These are phyloP conservation scores for Aspergillus panamensis DNA, from an alignment of 495 filamentous ascomycete genomes.

Conservation along the genomic window DNA sequence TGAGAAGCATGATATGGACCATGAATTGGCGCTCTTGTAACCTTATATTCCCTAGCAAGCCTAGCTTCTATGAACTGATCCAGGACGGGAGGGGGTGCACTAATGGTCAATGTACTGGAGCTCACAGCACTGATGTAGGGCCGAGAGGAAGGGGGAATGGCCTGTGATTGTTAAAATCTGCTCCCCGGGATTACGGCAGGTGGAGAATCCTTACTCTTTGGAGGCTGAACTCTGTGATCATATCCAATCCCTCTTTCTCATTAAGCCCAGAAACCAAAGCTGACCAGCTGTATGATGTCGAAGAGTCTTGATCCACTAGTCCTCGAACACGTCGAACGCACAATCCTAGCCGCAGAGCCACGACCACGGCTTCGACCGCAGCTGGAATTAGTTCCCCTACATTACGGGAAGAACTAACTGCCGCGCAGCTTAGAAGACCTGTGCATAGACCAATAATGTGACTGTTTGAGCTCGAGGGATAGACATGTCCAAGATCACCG, in stretches of 20 bases:
- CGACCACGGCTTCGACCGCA: slow-evolving; percentile 65
- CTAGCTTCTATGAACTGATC: slow-evolving; percentile 53
- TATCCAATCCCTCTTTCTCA: slow-evolving; percentile 25
- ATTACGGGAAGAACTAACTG: slow-evolving; percentile 63
- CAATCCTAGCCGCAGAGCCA: slow-evolving; percentile 69
- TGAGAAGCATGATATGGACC: slow-evolving; percentile 81
- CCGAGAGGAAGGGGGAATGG: slow-evolving; percentile 55
- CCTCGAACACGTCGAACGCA: slow-evolving; percentile 47
- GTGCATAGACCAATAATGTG: slow-evolving; percentile 62
- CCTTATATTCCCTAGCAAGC: slow-evolving; percentile 52
- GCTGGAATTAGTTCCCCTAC: slow-evolving; percentile 64
- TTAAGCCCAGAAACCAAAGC: slow-evolving; percentile 38
- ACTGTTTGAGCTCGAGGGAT: slow-evolving; percentile 39
- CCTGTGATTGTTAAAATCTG: slow-evolving; percentile 40
- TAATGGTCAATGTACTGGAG: slow-evolving; percentile 66
- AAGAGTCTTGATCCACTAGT: slow-evolving; percentile 29
- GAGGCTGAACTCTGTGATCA: slow-evolving; percentile 56
- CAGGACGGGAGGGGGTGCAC: slow-evolving; percentile 68
- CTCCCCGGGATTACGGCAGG: slow-evolving; percentile 50
- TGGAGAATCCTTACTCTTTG: slow-evolving; percentile 54
- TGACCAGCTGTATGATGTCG: slow-evolving; percentile 36
- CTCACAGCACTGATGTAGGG: slow-evolving; percentile 75
- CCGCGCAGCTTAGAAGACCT: slow-evolving; percentile 66
- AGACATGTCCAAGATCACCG: slow-evolving; percentile 53
- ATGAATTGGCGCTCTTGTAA: slow-evolving; percentile 64